Conservation (phyloP, 164 flowering plant genomes). For the Santalum album region DNA sequence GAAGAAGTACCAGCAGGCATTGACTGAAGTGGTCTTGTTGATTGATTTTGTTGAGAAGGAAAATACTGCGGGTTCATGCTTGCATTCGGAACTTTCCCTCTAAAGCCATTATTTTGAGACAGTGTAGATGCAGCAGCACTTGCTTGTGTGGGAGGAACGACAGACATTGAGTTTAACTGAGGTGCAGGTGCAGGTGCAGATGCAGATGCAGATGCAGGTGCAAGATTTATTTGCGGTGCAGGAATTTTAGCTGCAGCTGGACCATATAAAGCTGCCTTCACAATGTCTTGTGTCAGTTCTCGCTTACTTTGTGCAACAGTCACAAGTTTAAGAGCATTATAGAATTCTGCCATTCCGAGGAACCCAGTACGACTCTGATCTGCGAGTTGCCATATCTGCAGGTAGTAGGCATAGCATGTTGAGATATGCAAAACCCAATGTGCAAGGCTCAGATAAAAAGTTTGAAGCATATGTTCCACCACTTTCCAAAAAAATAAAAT, state of each 20-base stretch:
- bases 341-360: conserved; percentile 80
- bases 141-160: conserved; percentile 29
- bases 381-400: conserved; percentile 87
- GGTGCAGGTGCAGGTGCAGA: conserved; percentile 30
- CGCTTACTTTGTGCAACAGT: conserved; percentile 94
- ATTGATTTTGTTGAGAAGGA: conserved; percentile 43
- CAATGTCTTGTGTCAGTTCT: conserved; percentile 83
- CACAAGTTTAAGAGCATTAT: conserved; percentile 86
- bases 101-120: conserved; percentile 1
- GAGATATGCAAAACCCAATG: background rate
- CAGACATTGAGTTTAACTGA: conserved; percentile 23
- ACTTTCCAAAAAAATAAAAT: no score
- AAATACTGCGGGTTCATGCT: conserved; percentile 31
- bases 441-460: no score
- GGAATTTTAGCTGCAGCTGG: conserved; percentile 96
- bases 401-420: background rate
- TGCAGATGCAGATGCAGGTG: no score
- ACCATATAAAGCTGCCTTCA: conserved; percentile 78
- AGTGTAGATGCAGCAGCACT: no score
- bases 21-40: conserved; percentile 44
- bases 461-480: no score
- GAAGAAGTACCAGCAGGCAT: no score
- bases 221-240: conserved; percentile 74
- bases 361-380: conserved; percentile 68
- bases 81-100: conserved; percentile 47